Evolutionary conservation across 441 rosid species (phyloP), one percentile per base, ranked within the genome.

Genomic region (Sinapis alba): DNA sequence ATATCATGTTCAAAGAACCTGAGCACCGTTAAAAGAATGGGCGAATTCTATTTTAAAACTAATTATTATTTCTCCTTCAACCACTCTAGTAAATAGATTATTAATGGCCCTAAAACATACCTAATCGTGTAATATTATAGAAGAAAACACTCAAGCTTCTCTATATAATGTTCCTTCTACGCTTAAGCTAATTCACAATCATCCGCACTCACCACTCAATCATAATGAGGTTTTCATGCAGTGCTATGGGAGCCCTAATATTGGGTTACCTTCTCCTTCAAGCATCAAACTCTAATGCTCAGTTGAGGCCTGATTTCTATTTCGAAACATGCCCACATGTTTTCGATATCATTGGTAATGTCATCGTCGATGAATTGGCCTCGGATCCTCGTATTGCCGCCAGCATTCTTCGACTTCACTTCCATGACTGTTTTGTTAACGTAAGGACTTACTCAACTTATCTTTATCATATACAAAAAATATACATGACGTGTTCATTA

Each of bases 341-440:
- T 41, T 63, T 60, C 3, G 21, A 41, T 56, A 84, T 87, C 60
- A 77, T 87, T 16, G 75, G 79, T 0, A 59, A 24, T 5, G 73
- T 82, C 54, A 65, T 88, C 30, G 36, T 51, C 43, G 50, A 78
- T 9, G 82, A 84, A 53, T 68, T 81, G 53, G 19, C 11, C 28
- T 43, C 73, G 3, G 90, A 88, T 60, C 79, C 83, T 51, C 80
- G 90, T 56, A 87, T 86, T 32, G 83, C 80, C 6, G 93, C 93
- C 57, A 86, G 88, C 56, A 78, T 91, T 69, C 73, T 88, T 63
- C 86, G 93, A 69, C 86, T 91, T 72, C 91, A 88, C 65, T 91
- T 91, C 77, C 93, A 88, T 64, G 94, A 91, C 68, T 89, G 94
- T 75, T 89, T 91, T 64, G 97, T 89, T 65, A 74, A 83, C 38